Conservation (phyloP, 2,329 filamentous ascomycete genomes). For the Ophiostoma australiae region DNA sequence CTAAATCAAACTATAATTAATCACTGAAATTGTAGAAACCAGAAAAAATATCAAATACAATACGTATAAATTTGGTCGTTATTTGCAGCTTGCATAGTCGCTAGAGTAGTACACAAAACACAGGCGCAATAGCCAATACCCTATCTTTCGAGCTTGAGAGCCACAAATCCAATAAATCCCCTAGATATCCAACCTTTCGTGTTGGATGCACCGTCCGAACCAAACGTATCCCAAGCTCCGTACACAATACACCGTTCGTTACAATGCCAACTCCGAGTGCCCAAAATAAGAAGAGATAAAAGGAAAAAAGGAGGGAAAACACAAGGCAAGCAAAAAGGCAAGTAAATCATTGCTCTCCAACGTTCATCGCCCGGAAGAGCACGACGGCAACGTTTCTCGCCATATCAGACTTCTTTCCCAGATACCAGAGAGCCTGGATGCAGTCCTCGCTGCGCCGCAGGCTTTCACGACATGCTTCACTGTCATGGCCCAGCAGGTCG, state of each 20-base stretch:
- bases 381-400: conserved; percentile 42
- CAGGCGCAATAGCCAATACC: neutral
- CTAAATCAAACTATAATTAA: no score
- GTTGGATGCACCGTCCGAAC: neutral
- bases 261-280: neutral
- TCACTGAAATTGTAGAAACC: no score
- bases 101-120: neutral
- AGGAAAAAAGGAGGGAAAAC: neutral
- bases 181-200: neutral
- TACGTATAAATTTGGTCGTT: neutral
- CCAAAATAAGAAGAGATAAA: neutral
- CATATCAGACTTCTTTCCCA: conserved; percentile 53
- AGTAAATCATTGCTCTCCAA: neutral
- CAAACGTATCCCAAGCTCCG: neutral
- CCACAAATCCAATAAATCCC: neutral
- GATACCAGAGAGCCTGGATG: conserved; percentile 49
- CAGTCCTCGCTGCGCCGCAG: conserved; percentile 44
- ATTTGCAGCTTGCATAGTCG: neutral
- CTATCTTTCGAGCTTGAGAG: neutral
- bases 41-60: no score
- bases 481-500: conserved; percentile 30
- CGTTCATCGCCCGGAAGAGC: conserved; percentile 63
- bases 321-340: neutral
- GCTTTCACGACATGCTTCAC: conserved; percentile 30
- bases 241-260: neutral